These are phyloP conservation scores for Sphenostylis stenocarpa DNA, from an alignment of 306 rosid species.

Conservation along the genomic window DNA sequence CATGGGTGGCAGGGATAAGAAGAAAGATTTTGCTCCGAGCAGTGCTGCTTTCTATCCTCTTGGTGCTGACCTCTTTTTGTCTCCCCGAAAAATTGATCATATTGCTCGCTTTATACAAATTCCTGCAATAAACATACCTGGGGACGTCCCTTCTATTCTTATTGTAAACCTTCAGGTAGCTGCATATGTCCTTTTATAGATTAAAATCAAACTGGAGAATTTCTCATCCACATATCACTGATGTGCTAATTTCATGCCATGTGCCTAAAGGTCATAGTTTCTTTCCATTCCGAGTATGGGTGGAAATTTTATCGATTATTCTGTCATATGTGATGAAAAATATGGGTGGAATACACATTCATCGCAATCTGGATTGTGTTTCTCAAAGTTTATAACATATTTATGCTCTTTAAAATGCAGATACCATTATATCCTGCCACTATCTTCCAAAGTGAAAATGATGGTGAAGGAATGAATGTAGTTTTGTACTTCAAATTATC, in stretches of 20 bases:
- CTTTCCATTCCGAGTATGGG: not conserved
- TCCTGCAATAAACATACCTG: slow-evolving; percentile 60
- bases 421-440: slow-evolving; percentile 83
- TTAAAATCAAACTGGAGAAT: slow-evolving; percentile 2
- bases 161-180: slow-evolving; percentile 87
- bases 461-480: slow-evolving; percentile 93
- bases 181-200: not conserved
- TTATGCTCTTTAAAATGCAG: slow-evolving; percentile 52
- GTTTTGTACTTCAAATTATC: slow-evolving; percentile 88
- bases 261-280: not conserved
- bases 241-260: not conserved
- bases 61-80: slow-evolving; percentile 78
- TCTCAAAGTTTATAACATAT: not conserved
- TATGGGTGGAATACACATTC: not conserved
- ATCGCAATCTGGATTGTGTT: not conserved
- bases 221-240: slow-evolving; percentile 8
- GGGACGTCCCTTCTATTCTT: slow-evolving; percentile 81
- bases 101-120: slow-evolving; percentile 92
- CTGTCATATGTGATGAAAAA: slow-evolving; percentile 2
- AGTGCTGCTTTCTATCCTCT: slow-evolving; percentile 84
- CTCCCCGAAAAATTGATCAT: slow-evolving; percentile 80
- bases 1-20: slow-evolving; percentile 76
- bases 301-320: not conserved
- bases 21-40: slow-evolving; percentile 79
- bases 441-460: slow-evolving; percentile 85